Evolutionary conservation across 805 yeast species (phyloP), one percentile per base, ranked within the genome.

Genomic region (Barnettozyma wickerhamii): DNA sequence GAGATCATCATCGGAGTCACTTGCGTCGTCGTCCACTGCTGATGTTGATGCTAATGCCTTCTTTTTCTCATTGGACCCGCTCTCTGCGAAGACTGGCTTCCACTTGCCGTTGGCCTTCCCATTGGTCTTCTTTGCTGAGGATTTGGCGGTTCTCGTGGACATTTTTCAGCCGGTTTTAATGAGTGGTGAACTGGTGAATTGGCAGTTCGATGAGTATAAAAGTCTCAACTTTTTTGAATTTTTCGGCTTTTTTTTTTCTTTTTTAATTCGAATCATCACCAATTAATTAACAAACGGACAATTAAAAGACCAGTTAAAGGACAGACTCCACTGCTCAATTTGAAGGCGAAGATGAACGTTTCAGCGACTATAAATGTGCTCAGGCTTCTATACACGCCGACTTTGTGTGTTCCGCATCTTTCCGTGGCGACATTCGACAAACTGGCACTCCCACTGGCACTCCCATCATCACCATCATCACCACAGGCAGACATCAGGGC

Each of bases 361-460:
- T 83, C 91, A 59, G 95, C 90, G 1, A 83, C 93, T 0, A 48
- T 85, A 19, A 86, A 87, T 53, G 76, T 78, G 0, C 64, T 79
- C 21, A 65, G 83, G 18, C 60, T 88, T 23, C 50, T 81, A 1
- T 63, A 68, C 51, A 76, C 72, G 45, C 95, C 95, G 0, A 65
- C 75, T n/a, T 60, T 85, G 19, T 77, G 88, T 47, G 55, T 80
- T 18, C 96, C 96, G 0, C 84, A 81, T 34, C 24, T 74, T 19
- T 63, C 72, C 0, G 68, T 77, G 12, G 56, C 73, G 14, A 75
- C 79, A 1, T 83, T 84, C 50, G 80, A 77, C 50, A 73, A 75
- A 37, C 58, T 84, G 4, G 74, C 81, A 0, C 57, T 83, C 4
- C 86, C 93, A 0, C 48, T 75, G 19, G 39, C 23, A 34, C 64